Conservation (phyloP, 192 early-diverging fungal species). For the Phlyctochytrium arcticum region DNA sequence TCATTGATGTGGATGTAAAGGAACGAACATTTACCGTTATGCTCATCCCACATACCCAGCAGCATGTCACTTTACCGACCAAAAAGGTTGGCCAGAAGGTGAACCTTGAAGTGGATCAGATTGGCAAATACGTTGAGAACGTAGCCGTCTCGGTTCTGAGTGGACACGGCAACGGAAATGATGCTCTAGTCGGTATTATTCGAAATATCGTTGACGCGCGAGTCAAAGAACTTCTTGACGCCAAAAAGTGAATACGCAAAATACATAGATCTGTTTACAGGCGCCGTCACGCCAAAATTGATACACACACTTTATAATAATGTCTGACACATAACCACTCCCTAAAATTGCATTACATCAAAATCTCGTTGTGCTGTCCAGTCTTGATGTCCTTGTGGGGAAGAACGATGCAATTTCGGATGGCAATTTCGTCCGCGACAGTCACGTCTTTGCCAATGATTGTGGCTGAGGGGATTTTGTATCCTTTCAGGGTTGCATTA, state of each 20-base stretch:
- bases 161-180: neutral
- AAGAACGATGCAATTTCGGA: constrained; percentile 95
- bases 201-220: constrained; percentile 19
- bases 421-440: constrained; percentile 88
- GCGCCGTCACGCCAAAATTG: no score
- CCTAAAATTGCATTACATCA: constrained; percentile 87
- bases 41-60: constrained; percentile 93
- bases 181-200: constrained; percentile 10
- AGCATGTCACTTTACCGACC: constrained; percentile 71
- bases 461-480: constrained; percentile 87
- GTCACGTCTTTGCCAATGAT: constrained; percentile 91
- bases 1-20: constrained; percentile 77
- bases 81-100: constrained; percentile 71
- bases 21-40: constrained; percentile 82
- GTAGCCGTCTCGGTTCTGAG: constrained; percentile 39
- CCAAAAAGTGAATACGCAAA: no score
- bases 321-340: no score
- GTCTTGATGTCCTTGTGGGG: constrained; percentile 94
- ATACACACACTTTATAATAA: no score
- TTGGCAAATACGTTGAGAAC: constrained; percentile 93
- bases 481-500: constrained; percentile 78
- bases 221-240: constrained; percentile 6
- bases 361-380: constrained; percentile 89
- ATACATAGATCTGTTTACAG: no score
- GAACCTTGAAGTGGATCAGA: constrained; percentile 97